Base-by-base conservation (phyloP, 371 early-diverging fungal genomes). In the Mycotypha africana region DNA sequence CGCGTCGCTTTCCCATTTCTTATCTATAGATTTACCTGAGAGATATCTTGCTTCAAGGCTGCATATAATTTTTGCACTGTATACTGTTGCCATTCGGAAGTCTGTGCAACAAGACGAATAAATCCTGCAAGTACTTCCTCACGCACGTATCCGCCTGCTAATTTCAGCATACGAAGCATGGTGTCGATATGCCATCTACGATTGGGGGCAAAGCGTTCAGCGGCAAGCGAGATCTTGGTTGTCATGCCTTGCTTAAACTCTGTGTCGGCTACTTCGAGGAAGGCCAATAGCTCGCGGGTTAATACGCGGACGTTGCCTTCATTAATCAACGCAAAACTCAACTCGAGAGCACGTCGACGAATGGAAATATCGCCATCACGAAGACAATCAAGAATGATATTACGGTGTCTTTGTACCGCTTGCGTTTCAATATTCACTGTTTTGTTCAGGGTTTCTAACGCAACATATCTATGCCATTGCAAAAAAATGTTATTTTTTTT, bases 121-220 rank as follows among this genome's bases (percentile, higher is more conserved):
- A 86, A 84, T 4, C 79, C 72, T 17, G 84, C 76, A 15, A 86
- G 55, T n/a, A 82, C 83, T 51, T 85, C 87, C 58, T 84, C 85
- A 21, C 82, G 75, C 17, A 89, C 78, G 62, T 79, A 72, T 41
- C 76, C 78, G 32, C 90, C 90, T 30, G 87, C 90, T 37, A 85
- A 62, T 44, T 84, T 89, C 26, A 97, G 65, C 42, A 95, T 92
- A 8, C 95, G 85, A 45, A 91, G 58, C 52, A 96, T 84, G 4
- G 95, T 95, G 56, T 98, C 98, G 41, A 97, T 81, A 56, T 95
- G 93, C 98, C 98, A 98, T 41, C 93, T 81, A 60, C 84, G 85
- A 67, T 95, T 95, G 20, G 87, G 87, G n/a, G 87, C 87, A 45
- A 81, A 85, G 42, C 81, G 76, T 31, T 91, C 92, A 4, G 97